A percentile compares a stretch with the other conserved stretches of the same genome.
phyloP scores from a whole-genome alignment of 2,329 filamentous ascomycete genomes.

The Colletotrichum abscissum region DNA sequence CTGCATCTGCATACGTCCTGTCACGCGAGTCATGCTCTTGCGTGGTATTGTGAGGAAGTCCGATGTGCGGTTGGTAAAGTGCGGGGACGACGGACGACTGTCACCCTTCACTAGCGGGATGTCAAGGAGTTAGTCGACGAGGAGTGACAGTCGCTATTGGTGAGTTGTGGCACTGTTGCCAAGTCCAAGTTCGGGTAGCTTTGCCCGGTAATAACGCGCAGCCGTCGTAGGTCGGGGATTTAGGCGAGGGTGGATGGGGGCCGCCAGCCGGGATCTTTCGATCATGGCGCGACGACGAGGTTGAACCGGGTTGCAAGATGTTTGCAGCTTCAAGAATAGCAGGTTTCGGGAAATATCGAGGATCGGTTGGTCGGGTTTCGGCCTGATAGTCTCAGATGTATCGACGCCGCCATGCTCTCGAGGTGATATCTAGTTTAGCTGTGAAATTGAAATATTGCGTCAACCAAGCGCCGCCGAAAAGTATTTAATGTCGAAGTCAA shows the following conservation, averaged over 20 bases:
- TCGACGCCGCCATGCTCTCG: too few species aligned
- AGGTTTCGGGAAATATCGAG: too few species aligned
- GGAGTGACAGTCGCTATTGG: not conserved
- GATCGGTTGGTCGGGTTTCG: too few species aligned
- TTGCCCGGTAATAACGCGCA: slow-evolving; percentile 17
- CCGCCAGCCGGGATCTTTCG: slow-evolving; percentile 16
- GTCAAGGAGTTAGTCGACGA: not conserved
- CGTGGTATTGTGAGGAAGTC: not conserved
- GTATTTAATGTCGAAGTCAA: too few species aligned
- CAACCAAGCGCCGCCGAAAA: too few species aligned
- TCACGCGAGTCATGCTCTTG: slow-evolving; percentile 14
- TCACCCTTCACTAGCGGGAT: slow-evolving; percentile 17
- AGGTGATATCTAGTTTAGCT: too few species aligned
- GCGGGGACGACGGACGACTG: slow-evolving; percentile 29
- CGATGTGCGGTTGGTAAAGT: not conserved
- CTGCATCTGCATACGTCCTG: not conserved
- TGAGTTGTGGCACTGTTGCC: not conserved
- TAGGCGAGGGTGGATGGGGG: not conserved
- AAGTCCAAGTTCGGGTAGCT: not conserved
- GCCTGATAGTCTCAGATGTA: too few species aligned
- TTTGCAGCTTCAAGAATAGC: not conserved
- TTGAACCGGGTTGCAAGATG: slow-evolving; percentile 5
- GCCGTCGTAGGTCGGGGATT: not conserved
- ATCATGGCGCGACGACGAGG: slow-evolving; percentile 22
- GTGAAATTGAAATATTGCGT: too few species aligned